Evolutionary conservation across 2,329 filamentous ascomycete species (phyloP).

Genomic region (Exophiala aquamarina): DNA sequence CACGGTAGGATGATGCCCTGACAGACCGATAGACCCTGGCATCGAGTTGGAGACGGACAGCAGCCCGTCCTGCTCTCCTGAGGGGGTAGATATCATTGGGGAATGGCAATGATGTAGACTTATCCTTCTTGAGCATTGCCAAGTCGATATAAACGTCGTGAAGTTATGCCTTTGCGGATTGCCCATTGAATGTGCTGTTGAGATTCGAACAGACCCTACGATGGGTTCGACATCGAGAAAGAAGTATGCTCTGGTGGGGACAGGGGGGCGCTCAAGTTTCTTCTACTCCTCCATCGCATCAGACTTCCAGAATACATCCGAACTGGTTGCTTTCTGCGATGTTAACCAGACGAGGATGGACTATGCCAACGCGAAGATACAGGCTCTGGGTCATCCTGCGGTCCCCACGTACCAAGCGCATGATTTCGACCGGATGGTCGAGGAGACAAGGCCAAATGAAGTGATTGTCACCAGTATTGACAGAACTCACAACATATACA

Average conservation of each 20-base stretch:
- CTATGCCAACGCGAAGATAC: constrained; percentile 54
- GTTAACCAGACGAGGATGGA: constrained; percentile 61
- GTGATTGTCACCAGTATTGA: constrained; percentile 65
- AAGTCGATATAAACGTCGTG: no score
- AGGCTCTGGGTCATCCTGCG: constrained; percentile 45
- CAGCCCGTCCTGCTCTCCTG: no score
- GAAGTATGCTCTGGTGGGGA: constrained; percentile 58
- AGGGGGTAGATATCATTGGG: no score
- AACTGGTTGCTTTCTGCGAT: constrained; percentile 59
- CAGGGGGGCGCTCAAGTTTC: constrained; percentile 60
- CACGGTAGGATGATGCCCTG: no score
- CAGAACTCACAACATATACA: no score
- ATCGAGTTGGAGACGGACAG: no score
- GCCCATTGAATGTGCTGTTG: no score
- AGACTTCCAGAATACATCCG: constrained; percentile 52
- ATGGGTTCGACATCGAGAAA: constrained; percentile 5
- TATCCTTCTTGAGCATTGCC: no score
- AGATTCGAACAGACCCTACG: no score
- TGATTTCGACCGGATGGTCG: constrained; percentile 59
- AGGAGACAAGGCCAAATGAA: constrained; percentile 58
- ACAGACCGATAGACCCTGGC: no score
- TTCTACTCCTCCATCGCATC: constrained; percentile 60
- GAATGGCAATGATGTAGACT: no score
- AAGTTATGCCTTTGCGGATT: no score
- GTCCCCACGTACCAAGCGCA: constrained; percentile 56